Base-by-base conservation (phyloP, 2,329 filamentous ascomycete species). In the Nannizziopsis arthrosporioides region DNA sequence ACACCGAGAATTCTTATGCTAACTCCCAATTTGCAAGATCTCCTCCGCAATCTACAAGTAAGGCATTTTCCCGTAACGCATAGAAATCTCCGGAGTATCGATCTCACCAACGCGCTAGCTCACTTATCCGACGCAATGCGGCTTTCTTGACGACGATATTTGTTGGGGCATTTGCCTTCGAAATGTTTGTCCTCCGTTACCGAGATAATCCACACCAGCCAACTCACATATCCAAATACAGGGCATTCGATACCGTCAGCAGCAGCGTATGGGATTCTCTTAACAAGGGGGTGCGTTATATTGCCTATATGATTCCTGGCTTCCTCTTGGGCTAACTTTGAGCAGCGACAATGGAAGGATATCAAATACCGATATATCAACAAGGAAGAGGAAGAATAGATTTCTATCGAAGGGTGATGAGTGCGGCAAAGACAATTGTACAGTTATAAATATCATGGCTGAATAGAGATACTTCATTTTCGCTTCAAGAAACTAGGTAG, bases 301-400 rank as follows among this genome's bases (percentile, higher is more conserved):
- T 15, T 49, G 48, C 41, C 27, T 31, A 27, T 39, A 30, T 44
- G 7, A 22, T 7, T 14, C 41, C 36, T 45, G 14, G 11, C 19
- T 40, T 11, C 42, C 27, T 47, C 49, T 39, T 57, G 55, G 42
- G 56, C 54, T 51, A 32, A 43, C 15, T 44, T 40, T 35, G 17
- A 12, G 9, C 64, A 96, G 90, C 87, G 90, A 64, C 90, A 95
- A 93, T 96, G 92, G 92, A 95, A 95, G 79, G 92, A 98, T 69
- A 95, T 98, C 75, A 90, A 93, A 73, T 73, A 82, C 69, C 82
- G 78, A 71, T 98, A 94, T 70, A 69, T 94, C 62, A 72, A 85
- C 71, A 75, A 75, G 51, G 78, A 74, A 49, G 81, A 84, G 55
- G 81, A 81, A 18, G 46, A 44, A 35, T 37, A 61, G 67, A 41